Evolutionary conservation across 768 basidiomycete genomes (phyloP), one percentile per base, ranked within the genome.

Genomic region (Leccinum uliginosum): DNA sequence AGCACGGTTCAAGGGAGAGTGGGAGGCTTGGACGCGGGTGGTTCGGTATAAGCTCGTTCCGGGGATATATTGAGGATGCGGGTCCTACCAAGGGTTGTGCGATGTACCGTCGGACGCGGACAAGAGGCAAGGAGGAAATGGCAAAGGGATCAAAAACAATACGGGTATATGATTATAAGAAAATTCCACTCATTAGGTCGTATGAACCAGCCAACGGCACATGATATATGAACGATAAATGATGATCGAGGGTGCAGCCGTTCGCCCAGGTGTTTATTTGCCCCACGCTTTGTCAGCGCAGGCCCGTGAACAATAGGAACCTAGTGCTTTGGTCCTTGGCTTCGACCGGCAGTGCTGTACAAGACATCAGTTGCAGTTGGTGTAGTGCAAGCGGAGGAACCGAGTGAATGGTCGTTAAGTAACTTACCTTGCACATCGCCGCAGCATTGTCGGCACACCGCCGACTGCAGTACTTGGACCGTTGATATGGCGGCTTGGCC

Each of bases 401-500:
- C 0, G 15, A 21, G 17, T 23, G 1, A 9, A 46, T 19, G 40
- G 6, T 17, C 4, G 26, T 14, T 5, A n/a, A n/a, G n/a, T n/a
- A 1, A 32, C 60, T 24, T 21, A 63, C 69, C 26, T 72, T 68
- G 55, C 71, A 72, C 49, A 53, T 59, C 35, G 44, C 51, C 12
- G 62, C 63, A 19, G 83, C 83, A 38, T 71, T 61, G 8, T 76
- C 70, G 17, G 82, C 83, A 65, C 85, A 86, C 48, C 75, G 78
- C 71, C 82, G 84, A 59, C 84, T 80, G 61, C 86, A 86, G 59
- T 77, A 86, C 24, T 79, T 78, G 61, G 80, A 80, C 53, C 76
- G 77, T 59, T 75, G 78, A 59, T 76, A 77, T 60, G 83, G 81
- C 0, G 83, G 82, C 59, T 80, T 84, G 65, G 78, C 76, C 60